Evolutionary conservation across 176 grass and related monocot species (phyloP).

Genomic region (Zizania latifolia): DNA sequence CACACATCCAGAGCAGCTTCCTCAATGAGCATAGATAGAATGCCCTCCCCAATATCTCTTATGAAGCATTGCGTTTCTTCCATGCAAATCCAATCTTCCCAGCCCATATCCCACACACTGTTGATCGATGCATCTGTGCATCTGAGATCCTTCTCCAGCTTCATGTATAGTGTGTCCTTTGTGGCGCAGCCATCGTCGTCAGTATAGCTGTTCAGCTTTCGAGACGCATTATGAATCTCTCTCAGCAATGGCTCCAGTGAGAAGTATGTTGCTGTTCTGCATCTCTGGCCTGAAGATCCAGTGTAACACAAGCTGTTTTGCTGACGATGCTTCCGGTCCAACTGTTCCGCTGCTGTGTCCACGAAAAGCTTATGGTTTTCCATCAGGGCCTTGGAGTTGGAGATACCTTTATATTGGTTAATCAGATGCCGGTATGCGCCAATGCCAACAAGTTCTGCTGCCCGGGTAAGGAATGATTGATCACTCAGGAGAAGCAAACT

Average conservation of each 20-base stretch:
- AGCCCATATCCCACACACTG: conserved; percentile 59
- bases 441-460: conserved; percentile 24
- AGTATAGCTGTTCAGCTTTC: conserved; percentile 34
- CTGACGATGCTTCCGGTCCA: conserved; percentile 39
- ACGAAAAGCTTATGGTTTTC: conserved; percentile 30
- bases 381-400: conserved; percentile 9
- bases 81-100: conserved; percentile 52
- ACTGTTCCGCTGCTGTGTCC: conserved; percentile 49
- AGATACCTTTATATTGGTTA: neutral
- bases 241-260: conserved; percentile 46
- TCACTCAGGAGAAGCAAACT: conserved; percentile 51
- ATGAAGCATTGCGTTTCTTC: conserved; percentile 54
- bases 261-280: conserved; percentile 16
- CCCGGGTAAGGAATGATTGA: conserved; percentile 31
- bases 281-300: conserved; percentile 1
- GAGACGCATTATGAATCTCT: conserved; percentile 29
- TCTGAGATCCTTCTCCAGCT: conserved; percentile 68
- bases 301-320: conserved; percentile 19
- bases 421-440: neutral
- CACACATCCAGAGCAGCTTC: conserved; percentile 45
- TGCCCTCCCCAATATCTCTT: conserved; percentile 34
- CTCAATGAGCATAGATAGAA: conserved; percentile 49
- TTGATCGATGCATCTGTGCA: conserved; percentile 38
- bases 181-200: neutral
- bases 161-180: conserved; percentile 47